phyloP scores from a whole-genome alignment of 495 filamentous ascomycete species.

The Friedmanniomyces simplex region DNA sequence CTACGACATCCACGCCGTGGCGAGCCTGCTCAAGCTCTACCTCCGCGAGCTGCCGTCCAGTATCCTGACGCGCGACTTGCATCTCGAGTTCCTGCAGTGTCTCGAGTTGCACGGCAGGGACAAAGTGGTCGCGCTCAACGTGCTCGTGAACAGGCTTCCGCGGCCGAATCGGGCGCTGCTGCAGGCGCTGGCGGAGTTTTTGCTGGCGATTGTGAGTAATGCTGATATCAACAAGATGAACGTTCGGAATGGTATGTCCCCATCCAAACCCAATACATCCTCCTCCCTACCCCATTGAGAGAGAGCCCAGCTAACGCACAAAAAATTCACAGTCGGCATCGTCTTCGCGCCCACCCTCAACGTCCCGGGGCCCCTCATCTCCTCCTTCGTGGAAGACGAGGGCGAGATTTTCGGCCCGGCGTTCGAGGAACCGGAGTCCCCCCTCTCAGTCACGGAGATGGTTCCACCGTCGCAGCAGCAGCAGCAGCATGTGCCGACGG shows the following conservation, averaged over 20 bases:
- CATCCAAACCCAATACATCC: not conserved
- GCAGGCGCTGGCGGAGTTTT: slow-evolving; percentile 69
- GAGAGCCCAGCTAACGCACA: slow-evolving; percentile 2
- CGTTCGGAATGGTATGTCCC: slow-evolving; percentile 56
- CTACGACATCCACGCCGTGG: slow-evolving; percentile 93
- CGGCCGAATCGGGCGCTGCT: slow-evolving; percentile 68
- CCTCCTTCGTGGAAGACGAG: slow-evolving; percentile 85
- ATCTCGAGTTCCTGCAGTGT: slow-evolving; percentile 77
- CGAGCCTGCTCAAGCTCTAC: slow-evolving; percentile 88
- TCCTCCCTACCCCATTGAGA: too few species aligned
- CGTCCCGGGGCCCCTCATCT: slow-evolving; percentile 90
- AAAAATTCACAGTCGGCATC: slow-evolving; percentile 67
- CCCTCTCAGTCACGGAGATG: slow-evolving; percentile 24
- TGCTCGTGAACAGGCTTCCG: slow-evolving; percentile 75
- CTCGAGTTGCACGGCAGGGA: slow-evolving; percentile 57
- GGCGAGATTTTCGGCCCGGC: slow-evolving; percentile 71
- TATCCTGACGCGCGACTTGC: slow-evolving; percentile 81
- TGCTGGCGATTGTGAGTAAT: slow-evolving; percentile 83
- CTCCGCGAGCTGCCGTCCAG: slow-evolving; percentile 83
- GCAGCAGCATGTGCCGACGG: slow-evolving; percentile 38
- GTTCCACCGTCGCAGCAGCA: not conserved
- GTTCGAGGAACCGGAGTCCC: slow-evolving; percentile 42
- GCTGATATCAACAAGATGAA: slow-evolving; percentile 95
- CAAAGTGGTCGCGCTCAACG: slow-evolving; percentile 74
- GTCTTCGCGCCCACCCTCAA: slow-evolving; percentile 98